These are phyloP conservation scores for Arabidopsis hybrid DNA, from an alignment of 441 rosid species.

Conservation along the genomic window DNA sequence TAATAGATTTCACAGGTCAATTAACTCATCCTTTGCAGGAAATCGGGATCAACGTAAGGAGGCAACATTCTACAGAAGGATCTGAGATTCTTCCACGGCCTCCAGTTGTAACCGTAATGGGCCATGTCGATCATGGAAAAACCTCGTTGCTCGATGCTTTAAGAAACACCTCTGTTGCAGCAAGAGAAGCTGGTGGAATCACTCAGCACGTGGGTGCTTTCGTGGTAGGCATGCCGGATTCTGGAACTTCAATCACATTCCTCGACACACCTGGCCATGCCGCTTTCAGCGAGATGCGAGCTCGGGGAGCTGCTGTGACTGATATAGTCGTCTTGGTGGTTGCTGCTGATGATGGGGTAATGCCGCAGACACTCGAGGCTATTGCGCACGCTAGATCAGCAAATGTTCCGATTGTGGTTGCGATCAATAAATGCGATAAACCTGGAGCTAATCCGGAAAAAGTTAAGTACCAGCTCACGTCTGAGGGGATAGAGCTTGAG, in stretches of 20 bases:
- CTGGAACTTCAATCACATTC: constrained; percentile 64
- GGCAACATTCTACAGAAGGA: constrained; percentile 80
- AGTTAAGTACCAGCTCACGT: constrained; percentile 84
- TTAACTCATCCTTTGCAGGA: constrained; percentile 60
- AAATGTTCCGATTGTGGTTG: constrained; percentile 89
- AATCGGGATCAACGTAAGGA: constrained; percentile 74
- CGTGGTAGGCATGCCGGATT: constrained; percentile 77
- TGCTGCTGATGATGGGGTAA: constrained; percentile 95
- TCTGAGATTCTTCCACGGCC: constrained; percentile 66
- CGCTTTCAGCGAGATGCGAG: constrained; percentile 93
- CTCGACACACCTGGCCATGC: constrained; percentile 98
- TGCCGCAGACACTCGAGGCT: constrained; percentile 97
- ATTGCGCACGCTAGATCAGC: constrained; percentile 87
- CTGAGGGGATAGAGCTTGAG: constrained; percentile 85
- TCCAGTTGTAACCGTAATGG: constrained; percentile 89
- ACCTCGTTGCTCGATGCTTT: constrained; percentile 91
- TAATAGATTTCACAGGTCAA: neutral
- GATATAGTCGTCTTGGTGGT: constrained; percentile 92
- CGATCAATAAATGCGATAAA: constrained; percentile 91
- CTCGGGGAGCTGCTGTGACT: constrained; percentile 95
- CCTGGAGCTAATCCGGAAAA: constrained; percentile 83
- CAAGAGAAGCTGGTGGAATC: constrained; percentile 98
- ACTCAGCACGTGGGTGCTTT: constrained; percentile 97
- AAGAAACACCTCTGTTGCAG: constrained; percentile 85
- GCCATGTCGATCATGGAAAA: constrained; percentile 97